These are phyloP conservation scores for Aspergillus sojae DNA, from an alignment of 2,329 filamentous ascomycete species.

Conservation along the genomic window DNA sequence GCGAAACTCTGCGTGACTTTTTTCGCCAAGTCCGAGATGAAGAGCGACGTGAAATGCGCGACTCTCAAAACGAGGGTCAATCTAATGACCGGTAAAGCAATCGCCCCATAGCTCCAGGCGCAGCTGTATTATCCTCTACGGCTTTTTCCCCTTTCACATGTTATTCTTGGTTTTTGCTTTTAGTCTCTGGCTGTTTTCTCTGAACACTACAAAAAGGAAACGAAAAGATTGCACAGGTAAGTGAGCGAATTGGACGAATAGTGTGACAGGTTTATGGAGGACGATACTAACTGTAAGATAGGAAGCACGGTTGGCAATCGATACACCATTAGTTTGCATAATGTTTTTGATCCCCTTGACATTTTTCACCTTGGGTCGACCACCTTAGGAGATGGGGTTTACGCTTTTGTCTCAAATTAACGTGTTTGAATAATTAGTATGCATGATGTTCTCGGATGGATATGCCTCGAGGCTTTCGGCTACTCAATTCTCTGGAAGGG, in stretches of 20 bases:
- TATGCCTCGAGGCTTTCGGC: not conserved
- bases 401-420: not conserved
- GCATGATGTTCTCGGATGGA: not conserved
- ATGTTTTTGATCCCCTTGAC: not conserved
- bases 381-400: not conserved
- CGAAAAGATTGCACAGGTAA: not conserved
- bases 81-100: not conserved
- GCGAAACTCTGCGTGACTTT: conserved; percentile 25
- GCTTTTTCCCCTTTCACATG: not conserved
- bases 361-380: not conserved
- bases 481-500: not conserved
- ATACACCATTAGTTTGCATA: not conserved
- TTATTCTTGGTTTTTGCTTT: not conserved
- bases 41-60: conserved; percentile 25
- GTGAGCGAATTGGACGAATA: not conserved
- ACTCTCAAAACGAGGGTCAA: not conserved
- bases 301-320: not conserved
- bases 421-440: not conserved
- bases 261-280: no score
- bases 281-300: not conserved
- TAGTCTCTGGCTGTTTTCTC: not conserved
- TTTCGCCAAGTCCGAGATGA: conserved; percentile 28
- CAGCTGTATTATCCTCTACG: not conserved
- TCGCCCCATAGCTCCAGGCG: not conserved
- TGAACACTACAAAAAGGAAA: not conserved